A percentile compares a stretch with the other conserved stretches of the same genome.
These are phyloP conservation scores for Erodium chrysanthum DNA, from an alignment of 441 rosid genomes.

Conservation along the genomic window DNA sequence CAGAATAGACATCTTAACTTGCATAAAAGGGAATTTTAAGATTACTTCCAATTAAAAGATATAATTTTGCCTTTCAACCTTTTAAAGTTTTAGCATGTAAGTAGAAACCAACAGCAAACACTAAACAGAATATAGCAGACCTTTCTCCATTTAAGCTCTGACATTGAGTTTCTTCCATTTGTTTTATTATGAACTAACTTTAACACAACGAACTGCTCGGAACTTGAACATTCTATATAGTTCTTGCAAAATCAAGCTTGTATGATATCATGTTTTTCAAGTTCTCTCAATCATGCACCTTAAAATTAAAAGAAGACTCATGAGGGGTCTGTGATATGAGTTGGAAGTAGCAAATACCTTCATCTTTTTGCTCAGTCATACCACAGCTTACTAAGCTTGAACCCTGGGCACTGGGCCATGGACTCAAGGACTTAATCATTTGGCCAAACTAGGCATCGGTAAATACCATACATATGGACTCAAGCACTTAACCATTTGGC, in stretches of 20 bases:
- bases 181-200: background rate
- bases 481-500: too few relatives aligned
- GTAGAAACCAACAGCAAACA: background rate
- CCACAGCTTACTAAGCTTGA: too few relatives aligned
- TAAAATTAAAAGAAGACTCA: too few relatives aligned
- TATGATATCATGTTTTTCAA: background rate
- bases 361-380: too few relatives aligned
- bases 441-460: too few relatives aligned
- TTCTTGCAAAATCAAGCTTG: background rate
- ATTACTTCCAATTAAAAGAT: background rate
- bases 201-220: background rate
- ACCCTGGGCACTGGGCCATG: too few relatives aligned
- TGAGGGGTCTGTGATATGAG: too few relatives aligned
- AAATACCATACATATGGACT: too few relatives aligned
- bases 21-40: background rate
- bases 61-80: background rate
- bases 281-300: too few relatives aligned
- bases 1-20: background rate
- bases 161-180: background rate
- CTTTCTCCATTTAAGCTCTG: background rate
- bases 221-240: background rate
- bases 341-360: too few relatives aligned
- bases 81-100: background rate
- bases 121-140: background rate
- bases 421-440: too few relatives aligned